These are phyloP conservation scores for Parasarocladium wereldwijsianum DNA, from an alignment of 2,329 filamentous ascomycete genomes.

Conservation along the genomic window DNA sequence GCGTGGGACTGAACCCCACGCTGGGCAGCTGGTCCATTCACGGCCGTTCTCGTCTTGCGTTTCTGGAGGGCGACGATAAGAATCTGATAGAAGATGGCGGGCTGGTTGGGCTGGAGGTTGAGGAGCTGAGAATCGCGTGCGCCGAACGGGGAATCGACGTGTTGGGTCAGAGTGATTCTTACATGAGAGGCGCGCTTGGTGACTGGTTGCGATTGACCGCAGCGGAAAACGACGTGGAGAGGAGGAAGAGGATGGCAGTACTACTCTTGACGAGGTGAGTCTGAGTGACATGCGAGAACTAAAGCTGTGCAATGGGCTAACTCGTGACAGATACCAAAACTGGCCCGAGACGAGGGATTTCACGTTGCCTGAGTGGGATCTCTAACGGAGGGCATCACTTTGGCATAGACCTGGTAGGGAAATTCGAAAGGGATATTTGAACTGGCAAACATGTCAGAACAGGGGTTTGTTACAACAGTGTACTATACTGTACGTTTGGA, in stretches of 20 bases:
- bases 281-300: neutral
- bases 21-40: slow-evolving; percentile 34
- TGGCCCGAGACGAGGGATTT: slow-evolving; percentile 26
- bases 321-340: slow-evolving; percentile 17
- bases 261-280: slow-evolving; percentile 26
- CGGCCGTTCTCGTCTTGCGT: slow-evolving; percentile 40
- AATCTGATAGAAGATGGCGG: slow-evolving; percentile 52
- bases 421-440: neutral
- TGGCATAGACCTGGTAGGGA: neutral
- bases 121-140: slow-evolving; percentile 57
- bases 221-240: slow-evolving; percentile 20
- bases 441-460: neutral
- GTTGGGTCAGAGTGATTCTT: slow-evolving; percentile 38
- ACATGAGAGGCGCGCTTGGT: slow-evolving; percentile 31
- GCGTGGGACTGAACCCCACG: slow-evolving; percentile 19
- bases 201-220: slow-evolving; percentile 33
- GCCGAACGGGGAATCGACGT: slow-evolving; percentile 52
- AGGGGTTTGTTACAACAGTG: neutral
- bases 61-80: slow-evolving; percentile 56
- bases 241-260: slow-evolving; percentile 22
- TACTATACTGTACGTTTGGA: neutral
- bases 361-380: slow-evolving; percentile 24
- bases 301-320: slow-evolving; percentile 6
- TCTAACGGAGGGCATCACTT: slow-evolving; percentile 13
- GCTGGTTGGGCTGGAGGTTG: slow-evolving; percentile 33